phyloP scores from a whole-genome alignment of 306 rosid genomes.

The Trichosanthes truncata region DNA sequence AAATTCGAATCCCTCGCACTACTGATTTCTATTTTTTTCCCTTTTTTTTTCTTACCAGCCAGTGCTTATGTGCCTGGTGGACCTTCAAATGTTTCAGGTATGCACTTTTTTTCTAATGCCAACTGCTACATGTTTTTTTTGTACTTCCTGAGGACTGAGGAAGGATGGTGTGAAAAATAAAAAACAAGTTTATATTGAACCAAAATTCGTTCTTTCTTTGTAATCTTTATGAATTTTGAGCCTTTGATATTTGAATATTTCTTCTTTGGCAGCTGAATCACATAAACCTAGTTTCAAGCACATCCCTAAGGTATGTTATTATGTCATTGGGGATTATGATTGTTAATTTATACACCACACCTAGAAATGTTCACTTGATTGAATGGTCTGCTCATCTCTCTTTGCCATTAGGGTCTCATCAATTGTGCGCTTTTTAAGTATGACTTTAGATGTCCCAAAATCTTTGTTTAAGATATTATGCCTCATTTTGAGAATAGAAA shows the following conservation, averaged over 20 bases:
- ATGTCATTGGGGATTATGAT: conserved; percentile 9
- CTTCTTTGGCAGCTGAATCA: conserved; percentile 34
- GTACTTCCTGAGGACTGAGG: neutral
- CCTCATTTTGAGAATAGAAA: neutral
- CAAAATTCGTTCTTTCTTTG: neutral
- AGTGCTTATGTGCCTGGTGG: conserved; percentile 79
- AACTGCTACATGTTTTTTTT: neutral
- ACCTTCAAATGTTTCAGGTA: conserved; percentile 50
- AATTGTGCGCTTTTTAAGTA: neutral
- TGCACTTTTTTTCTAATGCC: neutral
- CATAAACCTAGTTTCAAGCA: conserved; percentile 72
- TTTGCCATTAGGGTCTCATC: neutral
- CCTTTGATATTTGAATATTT: neutral
- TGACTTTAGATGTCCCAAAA: neutral
- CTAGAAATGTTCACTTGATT: neutral
- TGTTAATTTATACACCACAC: neutral
- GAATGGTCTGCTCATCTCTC: neutral
- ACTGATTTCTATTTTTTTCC: conserved; percentile 11
- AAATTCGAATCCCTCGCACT: conserved; percentile 23
- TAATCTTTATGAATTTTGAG: neutral
- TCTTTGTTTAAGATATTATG: neutral
- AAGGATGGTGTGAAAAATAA: neutral
- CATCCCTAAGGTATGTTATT: conserved; percentile 71
- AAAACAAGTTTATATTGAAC: neutral
- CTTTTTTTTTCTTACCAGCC: conserved; percentile 38